Evolutionary conservation across 768 basidiomycete genomes (phyloP).

Genomic region (Tephrocybe sp.): DNA sequence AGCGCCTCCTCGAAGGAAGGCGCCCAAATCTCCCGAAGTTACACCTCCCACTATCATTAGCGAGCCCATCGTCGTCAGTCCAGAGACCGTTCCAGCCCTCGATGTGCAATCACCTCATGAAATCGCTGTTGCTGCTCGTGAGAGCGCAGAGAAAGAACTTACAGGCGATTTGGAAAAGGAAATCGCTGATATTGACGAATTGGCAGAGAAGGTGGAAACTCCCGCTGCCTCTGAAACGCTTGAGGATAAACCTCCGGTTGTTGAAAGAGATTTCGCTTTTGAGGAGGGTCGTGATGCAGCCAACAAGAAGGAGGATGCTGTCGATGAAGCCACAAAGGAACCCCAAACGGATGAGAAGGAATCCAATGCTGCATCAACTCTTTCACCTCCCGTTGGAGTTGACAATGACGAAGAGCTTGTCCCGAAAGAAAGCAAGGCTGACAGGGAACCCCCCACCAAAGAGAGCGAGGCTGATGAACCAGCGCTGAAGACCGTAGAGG

Average conservation of each 20-base stretch:
- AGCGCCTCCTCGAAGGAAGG: conserved; percentile 70
- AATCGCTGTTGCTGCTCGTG: conserved; percentile 17
- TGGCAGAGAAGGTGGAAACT: background rate
- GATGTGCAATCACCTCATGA: background rate
- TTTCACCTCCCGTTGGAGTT: too few species aligned
- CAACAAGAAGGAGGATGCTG: background rate
- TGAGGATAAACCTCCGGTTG: background rate
- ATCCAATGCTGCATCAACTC: too few species aligned
- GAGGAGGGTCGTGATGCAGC: too few species aligned
- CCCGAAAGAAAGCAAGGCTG: background rate
- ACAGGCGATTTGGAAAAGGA: conserved; percentile 18
- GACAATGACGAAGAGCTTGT: too few species aligned
- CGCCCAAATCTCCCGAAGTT: conserved; percentile 42
- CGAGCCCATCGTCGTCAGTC: conserved; percentile 10
- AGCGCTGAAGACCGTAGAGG: background rate
- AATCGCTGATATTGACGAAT: conserved; percentile 9
- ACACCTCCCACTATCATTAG: conserved; percentile 13
- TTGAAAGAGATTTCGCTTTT: background rate
- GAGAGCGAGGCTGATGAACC: background rate
- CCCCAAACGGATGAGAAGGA: too few species aligned
- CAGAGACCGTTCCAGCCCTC: conserved; percentile 4
- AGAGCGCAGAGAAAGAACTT: conserved; percentile 5
- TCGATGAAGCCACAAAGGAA: background rate
- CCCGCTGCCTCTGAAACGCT: background rate
- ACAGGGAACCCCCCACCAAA: background rate